A percentile compares a stretch with the other conserved stretches of the same genome.
Evolutionary conservation across 306 rosid genomes (phyloP).

Genomic region (Lupinus albus): DNA sequence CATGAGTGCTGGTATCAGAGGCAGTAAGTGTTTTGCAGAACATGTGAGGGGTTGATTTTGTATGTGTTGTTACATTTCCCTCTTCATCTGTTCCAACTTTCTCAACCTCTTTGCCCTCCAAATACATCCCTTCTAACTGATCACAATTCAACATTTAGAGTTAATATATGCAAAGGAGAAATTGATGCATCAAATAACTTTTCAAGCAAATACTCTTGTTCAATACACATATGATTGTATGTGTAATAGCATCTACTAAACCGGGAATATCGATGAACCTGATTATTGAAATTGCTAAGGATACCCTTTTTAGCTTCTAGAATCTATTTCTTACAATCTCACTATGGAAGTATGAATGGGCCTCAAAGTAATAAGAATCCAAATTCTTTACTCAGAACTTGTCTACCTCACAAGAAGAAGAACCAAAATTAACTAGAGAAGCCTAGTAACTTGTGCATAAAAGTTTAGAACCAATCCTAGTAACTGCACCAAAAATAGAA

Average conservation of each 20-base stretch:
- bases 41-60: slow-evolving; percentile 94
- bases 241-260: no score
- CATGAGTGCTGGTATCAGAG: slow-evolving; percentile 95
- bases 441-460: not conserved
- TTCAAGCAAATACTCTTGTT: slow-evolving; percentile 15
- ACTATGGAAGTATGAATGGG: not conserved
- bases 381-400: slow-evolving; percentile 18
- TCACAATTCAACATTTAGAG: slow-evolving; percentile 34
- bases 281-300: no score
- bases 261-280: no score
- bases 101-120: slow-evolving; percentile 66
- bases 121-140: slow-evolving; percentile 63
- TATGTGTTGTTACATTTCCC: slow-evolving; percentile 67
- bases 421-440: slow-evolving; percentile 18
- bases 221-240: slow-evolving; percentile 24
- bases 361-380: slow-evolving; percentile 37
- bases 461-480: not conserved
- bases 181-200: slow-evolving; percentile 30
- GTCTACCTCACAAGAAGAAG: slow-evolving; percentile 17
- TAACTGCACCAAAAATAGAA: slow-evolving; percentile 1
- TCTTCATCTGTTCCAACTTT: slow-evolving; percentile 66
- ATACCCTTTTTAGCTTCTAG: no score
- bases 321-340: no score
- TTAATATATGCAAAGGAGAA: not conserved
- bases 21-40: slow-evolving; percentile 98